These are phyloP conservation scores for Diplocarpon rosae DNA, from an alignment of 2,329 filamentous ascomycete species.

Conservation along the genomic window DNA sequence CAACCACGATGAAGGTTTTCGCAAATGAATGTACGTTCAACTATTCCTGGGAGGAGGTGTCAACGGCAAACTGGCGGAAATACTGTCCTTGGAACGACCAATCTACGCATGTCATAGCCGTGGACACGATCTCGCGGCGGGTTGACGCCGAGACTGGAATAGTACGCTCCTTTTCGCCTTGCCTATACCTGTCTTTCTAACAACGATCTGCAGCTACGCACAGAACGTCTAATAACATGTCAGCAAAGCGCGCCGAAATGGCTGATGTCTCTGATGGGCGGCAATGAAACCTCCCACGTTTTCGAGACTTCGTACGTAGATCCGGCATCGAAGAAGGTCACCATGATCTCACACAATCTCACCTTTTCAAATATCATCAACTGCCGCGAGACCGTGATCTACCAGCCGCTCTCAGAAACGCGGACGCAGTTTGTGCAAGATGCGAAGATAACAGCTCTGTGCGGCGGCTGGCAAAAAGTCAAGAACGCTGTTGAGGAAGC, in stretches of 20 bases:
- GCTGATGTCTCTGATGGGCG: constrained; percentile 70
- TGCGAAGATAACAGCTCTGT: constrained; percentile 85
- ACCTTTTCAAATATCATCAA: constrained; percentile 84
- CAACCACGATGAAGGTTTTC: constrained; percentile 77
- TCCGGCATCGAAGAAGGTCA: constrained; percentile 70
- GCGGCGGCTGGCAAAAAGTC: constrained; percentile 93
- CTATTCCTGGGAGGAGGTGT: constrained; percentile 98
- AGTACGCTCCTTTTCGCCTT: constrained; percentile 34
- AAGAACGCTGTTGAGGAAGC: constrained; percentile 94
- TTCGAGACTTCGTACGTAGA: constrained; percentile 96
- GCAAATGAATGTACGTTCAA: constrained; percentile 81
- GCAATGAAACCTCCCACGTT: constrained; percentile 72
- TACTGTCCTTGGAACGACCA: constrained; percentile 99
- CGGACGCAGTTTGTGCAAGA: constrained; percentile 78
- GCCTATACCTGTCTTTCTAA: constrained; percentile 5
- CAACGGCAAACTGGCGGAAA: constrained; percentile 95
- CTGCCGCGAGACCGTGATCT: constrained; percentile 87
- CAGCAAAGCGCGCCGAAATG: constrained; percentile 62
- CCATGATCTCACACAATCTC: constrained; percentile 92
- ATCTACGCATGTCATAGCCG: constrained; percentile 89
- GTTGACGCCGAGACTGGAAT: constrained; percentile 56
- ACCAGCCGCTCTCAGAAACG: constrained; percentile 49
- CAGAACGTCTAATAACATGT: constrained; percentile 57
- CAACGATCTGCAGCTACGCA: constrained; percentile 42
- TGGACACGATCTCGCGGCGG: constrained; percentile 75